phyloP scores from a whole-genome alignment of 768 basidiomycete species.

The Hebeloma cylindrosporum region DNA sequence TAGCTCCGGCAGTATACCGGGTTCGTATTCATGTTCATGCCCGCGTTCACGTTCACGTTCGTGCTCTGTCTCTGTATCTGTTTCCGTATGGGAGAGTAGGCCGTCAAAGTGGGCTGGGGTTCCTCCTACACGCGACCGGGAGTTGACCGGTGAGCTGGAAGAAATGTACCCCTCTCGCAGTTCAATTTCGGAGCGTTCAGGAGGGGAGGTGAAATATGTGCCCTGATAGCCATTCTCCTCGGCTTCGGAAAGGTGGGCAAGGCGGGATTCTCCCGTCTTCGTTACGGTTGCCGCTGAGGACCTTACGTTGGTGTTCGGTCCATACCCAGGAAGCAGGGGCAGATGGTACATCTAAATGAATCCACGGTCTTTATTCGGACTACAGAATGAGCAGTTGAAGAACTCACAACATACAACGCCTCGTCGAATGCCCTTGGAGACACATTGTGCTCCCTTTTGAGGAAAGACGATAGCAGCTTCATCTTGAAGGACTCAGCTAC shows the following conservation, averaged over 20 bases:
- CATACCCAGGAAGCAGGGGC: conserved; percentile 89
- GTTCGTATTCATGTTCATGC: conserved; percentile 17
- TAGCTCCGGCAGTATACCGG: conserved; percentile 15
- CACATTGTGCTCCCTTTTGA: conserved; percentile 94
- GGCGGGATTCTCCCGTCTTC: conserved; percentile 53
- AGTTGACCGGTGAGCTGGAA: conserved; percentile 42
- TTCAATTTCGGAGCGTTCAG: conserved; percentile 31
- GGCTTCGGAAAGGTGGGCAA: conserved; percentile 75
- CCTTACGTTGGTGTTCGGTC: conserved; percentile 80
- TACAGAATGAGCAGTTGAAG: not conserved
- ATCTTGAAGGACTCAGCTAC: conserved; percentile 83
- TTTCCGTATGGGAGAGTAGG: conserved; percentile 12
- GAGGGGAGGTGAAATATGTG: conserved; percentile 63
- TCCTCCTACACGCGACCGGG: no score
- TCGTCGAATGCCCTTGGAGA: conserved; percentile 87
- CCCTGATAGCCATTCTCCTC: conserved; percentile 92
- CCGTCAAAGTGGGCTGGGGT: not conserved
- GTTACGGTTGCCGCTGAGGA: conserved; percentile 65
- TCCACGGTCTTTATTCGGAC: not conserved
- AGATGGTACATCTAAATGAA: conserved; percentile 79
- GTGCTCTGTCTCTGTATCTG: conserved; percentile 18
- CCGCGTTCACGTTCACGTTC: conserved; percentile 10
- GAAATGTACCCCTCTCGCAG: conserved; percentile 66
- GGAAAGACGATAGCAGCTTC: conserved; percentile 78
- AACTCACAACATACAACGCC: conserved; percentile 83